Percentiles rank a stretch among this genome's conserved stretches.
phyloP scores from a whole-genome alignment of 2,329 filamentous ascomycete genomes.

The Xylariaceae sp. region DNA sequence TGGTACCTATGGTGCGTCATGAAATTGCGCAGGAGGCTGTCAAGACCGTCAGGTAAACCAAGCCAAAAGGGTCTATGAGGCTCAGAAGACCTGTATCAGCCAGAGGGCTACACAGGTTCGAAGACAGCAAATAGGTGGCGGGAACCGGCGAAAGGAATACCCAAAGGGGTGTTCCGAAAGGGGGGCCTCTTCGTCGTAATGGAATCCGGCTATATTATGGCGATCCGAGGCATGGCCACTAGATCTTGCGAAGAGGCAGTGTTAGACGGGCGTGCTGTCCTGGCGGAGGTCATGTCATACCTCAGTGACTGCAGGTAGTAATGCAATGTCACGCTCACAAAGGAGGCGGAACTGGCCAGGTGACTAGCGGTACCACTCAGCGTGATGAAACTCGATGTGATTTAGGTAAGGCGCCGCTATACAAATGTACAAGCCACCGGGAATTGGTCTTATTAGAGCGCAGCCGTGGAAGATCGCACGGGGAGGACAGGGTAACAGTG shows the following conservation, averaged over 20 bases:
- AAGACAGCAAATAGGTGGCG: constrained; percentile 1
- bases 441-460: constrained; percentile 13
- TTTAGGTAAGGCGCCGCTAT: constrained; percentile 28
- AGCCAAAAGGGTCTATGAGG: constrained; percentile 1
- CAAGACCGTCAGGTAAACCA: background rate
- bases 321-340: constrained; percentile 29
- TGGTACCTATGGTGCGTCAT: constrained; percentile 22
- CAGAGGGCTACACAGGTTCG: background rate
- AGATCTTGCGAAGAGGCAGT: constrained; percentile 12
- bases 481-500: constrained; percentile 25
- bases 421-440: constrained; percentile 18
- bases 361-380: constrained; percentile 22
- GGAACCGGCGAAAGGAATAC: constrained; percentile 11
- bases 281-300: constrained; percentile 23
- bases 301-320: constrained; percentile 22
- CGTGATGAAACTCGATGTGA: constrained; percentile 14
- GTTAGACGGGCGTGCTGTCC: constrained; percentile 11
- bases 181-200: constrained; percentile 7
- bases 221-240: constrained; percentile 21
- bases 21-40: constrained; percentile 16
- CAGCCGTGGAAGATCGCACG: constrained; percentile 12
- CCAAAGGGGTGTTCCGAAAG: constrained; percentile 22
- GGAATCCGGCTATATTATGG: constrained; percentile 17
- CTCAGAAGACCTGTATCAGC: background rate
- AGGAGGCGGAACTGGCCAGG: constrained; percentile 19